Base-by-base conservation (phyloP, 768 basidiomycete genomes). In the Rhodotorula toruloides region DNA sequence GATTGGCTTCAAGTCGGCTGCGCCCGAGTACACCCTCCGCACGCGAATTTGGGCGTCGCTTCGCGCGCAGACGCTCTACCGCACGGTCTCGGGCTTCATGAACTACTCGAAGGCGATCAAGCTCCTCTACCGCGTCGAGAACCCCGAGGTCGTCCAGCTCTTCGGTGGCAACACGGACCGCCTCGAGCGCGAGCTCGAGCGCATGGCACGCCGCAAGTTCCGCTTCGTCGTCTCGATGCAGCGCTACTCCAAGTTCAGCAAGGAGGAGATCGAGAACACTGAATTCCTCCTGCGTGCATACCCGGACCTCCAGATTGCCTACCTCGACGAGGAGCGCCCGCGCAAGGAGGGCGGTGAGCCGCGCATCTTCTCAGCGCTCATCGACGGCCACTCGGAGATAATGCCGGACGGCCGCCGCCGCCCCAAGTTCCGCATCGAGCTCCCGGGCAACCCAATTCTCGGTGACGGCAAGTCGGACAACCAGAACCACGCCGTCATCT, bases 101-200 rank as follows among this genome's bases (percentile, higher is more conserved):
- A 99, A 99, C 80, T 98, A 99, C 78, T 86, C 90, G 72, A 99
- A 99, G 81, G 96, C 96, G 19, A 98, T 99, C 85, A 99, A 99
- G 77, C 81, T 99, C 42, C 84, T 99, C n/a, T 94, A 98, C 78
- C 91, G 94, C 62, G 96, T 99, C 48, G 96, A 99, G 81, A 98
- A 98, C 80, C 96, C 96, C 13, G 96, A 99, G 78, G 90, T 99
- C 54, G 96, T 99, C 25, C 94, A 98, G 79, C 83, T 88, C 54
- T 97, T 91, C 73, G 94, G 96, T 46, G 94, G 93, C 21, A 98
- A 98, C 79, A 96, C 94, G 5, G 96, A 98, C 79, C 90, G 86
- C 76, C 84, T 98, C 50, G 96, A 98, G 78, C 86, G 89, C 39
- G 96, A 98, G 78, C 83, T 98, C 55, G 96, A 98, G 78, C 86